Evolutionary conservation across 352 stramenopile genomes (phyloP), one percentile per base, ranked within the genome.

Genomic region (Globisporangium radiosum): DNA sequence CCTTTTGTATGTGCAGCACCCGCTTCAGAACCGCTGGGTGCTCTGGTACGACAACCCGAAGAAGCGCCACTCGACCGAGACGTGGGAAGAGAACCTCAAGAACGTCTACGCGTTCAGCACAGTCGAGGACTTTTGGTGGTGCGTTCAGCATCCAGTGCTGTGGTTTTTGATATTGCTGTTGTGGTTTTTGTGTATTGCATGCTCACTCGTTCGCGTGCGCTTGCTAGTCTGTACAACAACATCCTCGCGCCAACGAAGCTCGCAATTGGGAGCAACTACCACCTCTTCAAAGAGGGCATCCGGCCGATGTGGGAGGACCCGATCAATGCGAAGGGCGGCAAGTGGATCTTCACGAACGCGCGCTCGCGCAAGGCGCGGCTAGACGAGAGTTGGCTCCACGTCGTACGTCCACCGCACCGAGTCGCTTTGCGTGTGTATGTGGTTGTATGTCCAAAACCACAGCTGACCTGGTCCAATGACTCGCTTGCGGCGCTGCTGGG

Each of bases 301-400:
- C 83, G 94, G 56, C 96, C 96, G 25, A 98, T 98, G 89, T 99
- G 96, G 96, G 96, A 99, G 76, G 95, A 99, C 71, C 81, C 87
- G 25, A 78, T 87, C 45, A 98, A 98, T 72, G 83, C 73, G 62
- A 97, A 86, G 71, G 96, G 96, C 40, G 96, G 96, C 63, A 99
- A 98, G 76, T 99, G 96, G 81, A 96, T 99, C 60, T 89, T 99
- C 45, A 98, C 94, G 14, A 97, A 98, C 52, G 78, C 90, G 47
- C 97, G 97, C 66, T 91, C 92, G 54, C 90, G 96, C 62, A 92
- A 90, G 63, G 80, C 89, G n/a, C 76, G 88, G 69, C 78, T 96
- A 66, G 92, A 98, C 70, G 92, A 98, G 71, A 97, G 87, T 76
- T 98, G 94, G 95, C 82, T 98, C 47, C 95, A 96, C 65, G 95